These are phyloP conservation scores for Colletotrichum ledebouriae DNA, from an alignment of 2,329 filamentous ascomycete species.

Conservation along the genomic window DNA sequence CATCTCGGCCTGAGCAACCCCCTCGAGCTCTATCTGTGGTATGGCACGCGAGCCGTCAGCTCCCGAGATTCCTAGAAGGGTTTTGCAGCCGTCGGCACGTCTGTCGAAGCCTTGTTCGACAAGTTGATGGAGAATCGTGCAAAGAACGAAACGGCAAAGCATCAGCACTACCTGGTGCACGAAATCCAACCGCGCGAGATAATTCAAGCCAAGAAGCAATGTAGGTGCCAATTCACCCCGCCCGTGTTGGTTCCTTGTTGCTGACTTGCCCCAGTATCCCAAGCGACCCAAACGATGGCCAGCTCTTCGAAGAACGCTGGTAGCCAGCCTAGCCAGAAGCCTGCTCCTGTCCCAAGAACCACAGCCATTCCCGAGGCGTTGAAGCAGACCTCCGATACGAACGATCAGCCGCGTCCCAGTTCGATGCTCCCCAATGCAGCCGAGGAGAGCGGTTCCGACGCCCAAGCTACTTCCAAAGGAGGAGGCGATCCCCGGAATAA, in stretches of 20 bases:
- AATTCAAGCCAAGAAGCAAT: neutral
- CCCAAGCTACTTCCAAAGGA: neutral
- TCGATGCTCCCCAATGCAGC: neutral
- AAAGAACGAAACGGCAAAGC: neutral
- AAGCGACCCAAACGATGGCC: neutral
- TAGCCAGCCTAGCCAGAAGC: neutral
- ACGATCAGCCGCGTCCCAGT: neutral
- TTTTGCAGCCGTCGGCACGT: neutral
- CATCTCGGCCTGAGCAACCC: neutral
- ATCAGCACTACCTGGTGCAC: neutral
- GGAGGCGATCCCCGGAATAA: neutral
- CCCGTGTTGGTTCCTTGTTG: neutral
- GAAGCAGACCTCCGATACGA: neutral
- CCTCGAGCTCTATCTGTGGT: neutral
- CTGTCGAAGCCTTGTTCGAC: neutral
- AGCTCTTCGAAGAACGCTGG: neutral
- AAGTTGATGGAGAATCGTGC: neutral
- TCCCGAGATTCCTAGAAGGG: conserved; percentile 1
- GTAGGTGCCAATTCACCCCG: neutral
- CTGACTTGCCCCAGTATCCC: conserved; percentile 1
- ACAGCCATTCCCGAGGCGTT: neutral
- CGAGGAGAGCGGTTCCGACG: neutral
- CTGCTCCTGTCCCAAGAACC: neutral
- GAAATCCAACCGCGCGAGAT: neutral
- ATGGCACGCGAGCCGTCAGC: neutral